Base-by-base conservation (phyloP, 2,329 filamentous ascomycete species). In the Kalaharituber pfeilii region DNA sequence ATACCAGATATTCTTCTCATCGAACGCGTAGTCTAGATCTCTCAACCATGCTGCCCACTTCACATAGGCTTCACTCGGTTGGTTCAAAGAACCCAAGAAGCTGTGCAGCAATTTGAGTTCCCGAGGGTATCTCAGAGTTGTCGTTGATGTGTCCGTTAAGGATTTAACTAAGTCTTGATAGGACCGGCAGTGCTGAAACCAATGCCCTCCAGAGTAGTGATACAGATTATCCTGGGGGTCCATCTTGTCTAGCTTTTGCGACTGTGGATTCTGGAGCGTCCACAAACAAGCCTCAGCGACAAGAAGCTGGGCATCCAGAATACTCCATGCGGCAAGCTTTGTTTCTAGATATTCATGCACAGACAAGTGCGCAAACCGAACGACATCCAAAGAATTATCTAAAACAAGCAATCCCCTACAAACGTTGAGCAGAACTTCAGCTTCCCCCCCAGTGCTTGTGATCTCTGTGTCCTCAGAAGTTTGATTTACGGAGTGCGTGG, bases 281-380 rank as follows among this genome's bases (percentile, higher is more conserved):
- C 29, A 33, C n/a, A 33, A n/a, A n/a, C 29, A 33, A 33, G 29
- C 8, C n/a, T 33, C 29, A n/a, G 29, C 8, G n/a, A 33, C 29
- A 33, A 33, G 29, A 33, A 33, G 29, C n/a, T 33, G 29, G 8
- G 29, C 29, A 33, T 45, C 52, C 22, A 50, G 11, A 8, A 22
- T 25, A 6, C 24, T 49, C 29, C n/a, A 39, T 18, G 13, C 13
- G 25, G 5, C 27, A 15, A 7, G 49, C 22, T 59, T 22, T 20
- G 39, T 24, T 45, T 45, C 54, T 5, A 63, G 25, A 49, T 52
- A 63, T 49, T 63, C 60, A 8, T 49, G 29, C 5, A 57, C 56
- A 1, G 62, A 63, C 15, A 62, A 49, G 39, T 63, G 62, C 1
- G 60, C 52, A 53, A 62, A 62, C 5, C 59, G 60, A n/a, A 63